Evolutionary conservation across 306 rosid genomes (phyloP).

Genomic region (Dicorynia guianensis): DNA sequence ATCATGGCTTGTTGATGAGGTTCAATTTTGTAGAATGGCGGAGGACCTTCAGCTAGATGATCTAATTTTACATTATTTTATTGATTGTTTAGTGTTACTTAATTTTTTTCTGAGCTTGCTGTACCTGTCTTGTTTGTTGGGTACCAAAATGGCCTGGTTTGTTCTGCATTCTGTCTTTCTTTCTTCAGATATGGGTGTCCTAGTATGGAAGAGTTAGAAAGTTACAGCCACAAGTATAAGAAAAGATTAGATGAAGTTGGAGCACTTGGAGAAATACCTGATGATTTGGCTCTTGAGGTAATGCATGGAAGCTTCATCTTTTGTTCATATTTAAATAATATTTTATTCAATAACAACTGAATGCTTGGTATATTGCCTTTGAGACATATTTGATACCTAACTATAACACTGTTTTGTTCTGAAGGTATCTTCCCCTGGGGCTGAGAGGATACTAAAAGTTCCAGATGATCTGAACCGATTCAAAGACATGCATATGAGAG

Average conservation of each 20-base stretch:
- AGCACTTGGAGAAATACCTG: constrained; percentile 83
- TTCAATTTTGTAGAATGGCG: background rate
- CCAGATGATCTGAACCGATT: constrained; percentile 83
- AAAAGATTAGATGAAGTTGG: constrained; percentile 80
- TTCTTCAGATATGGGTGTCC: constrained; percentile 88
- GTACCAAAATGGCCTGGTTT: constrained; percentile 25
- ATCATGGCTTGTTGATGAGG: background rate
- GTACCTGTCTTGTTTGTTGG: background rate
- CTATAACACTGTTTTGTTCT: constrained; percentile 29
- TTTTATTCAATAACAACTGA: constrained; percentile 36
- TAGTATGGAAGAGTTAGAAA: constrained; percentile 79
- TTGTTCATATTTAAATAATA: constrained; percentile 1
- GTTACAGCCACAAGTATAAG: constrained; percentile 74
- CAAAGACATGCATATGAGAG: constrained; percentile 80
- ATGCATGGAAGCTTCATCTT: constrained; percentile 17
- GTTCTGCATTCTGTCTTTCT: constrained; percentile 16
- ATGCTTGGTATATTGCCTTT: constrained; percentile 9
- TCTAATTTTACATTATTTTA: too few relatives aligned
- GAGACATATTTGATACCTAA: constrained; percentile 38
- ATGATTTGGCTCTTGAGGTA: constrained; percentile 87
- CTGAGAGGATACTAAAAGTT: constrained; percentile 83
- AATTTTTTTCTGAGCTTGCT: constrained; percentile 16
- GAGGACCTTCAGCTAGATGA: constrained; percentile 9
- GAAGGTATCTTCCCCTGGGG: constrained; percentile 93
- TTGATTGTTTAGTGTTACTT: background rate